These are phyloP conservation scores for Aspergillus sparsus DNA, from an alignment of 495 filamentous ascomycete species.

Conservation along the genomic window DNA sequence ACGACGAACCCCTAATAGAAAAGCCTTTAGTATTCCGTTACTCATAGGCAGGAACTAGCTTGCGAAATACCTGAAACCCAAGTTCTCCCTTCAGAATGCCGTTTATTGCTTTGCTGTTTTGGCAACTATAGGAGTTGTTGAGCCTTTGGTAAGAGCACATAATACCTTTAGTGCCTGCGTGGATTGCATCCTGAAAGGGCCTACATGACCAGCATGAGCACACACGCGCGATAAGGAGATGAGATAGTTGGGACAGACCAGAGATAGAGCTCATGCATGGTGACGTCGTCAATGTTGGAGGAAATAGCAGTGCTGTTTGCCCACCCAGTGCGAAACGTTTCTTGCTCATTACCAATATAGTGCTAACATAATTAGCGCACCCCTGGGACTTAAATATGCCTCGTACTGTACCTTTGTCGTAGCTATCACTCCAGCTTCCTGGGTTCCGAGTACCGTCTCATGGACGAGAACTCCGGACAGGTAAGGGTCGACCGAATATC, in stretches of 20 bases:
- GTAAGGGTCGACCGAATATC: conserved; percentile 69
- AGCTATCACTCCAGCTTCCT: conserved; percentile 68
- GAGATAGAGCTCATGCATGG: conserved; percentile 71
- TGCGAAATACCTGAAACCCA: conserved; percentile 43
- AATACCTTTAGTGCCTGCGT: conserved; percentile 51
- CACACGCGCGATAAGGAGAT: no score
- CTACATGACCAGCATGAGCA: no score
- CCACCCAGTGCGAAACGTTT: conserved; percentile 61
- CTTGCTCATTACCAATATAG: conserved; percentile 76
- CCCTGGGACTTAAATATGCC: not conserved
- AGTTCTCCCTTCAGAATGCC: conserved; percentile 61
- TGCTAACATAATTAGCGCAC: conserved; percentile 51
- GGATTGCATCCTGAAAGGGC: conserved; percentile 60
- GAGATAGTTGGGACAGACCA: no score
- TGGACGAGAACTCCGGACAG: conserved; percentile 60
- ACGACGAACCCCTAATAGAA: conserved; percentile 52
- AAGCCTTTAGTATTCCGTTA: conserved; percentile 46
- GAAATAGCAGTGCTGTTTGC: conserved; percentile 41
- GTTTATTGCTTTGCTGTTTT: conserved; percentile 61
- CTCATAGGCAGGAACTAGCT: conserved; percentile 32
- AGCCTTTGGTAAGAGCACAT: conserved; percentile 66
- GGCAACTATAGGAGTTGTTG: conserved; percentile 67
- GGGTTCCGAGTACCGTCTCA: conserved; percentile 66
- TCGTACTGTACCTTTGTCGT: no score
- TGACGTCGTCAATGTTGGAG: conserved; percentile 67